Evolutionary conservation across 805 yeast genomes (phyloP).

Genomic region (Candida gorgasii): DNA sequence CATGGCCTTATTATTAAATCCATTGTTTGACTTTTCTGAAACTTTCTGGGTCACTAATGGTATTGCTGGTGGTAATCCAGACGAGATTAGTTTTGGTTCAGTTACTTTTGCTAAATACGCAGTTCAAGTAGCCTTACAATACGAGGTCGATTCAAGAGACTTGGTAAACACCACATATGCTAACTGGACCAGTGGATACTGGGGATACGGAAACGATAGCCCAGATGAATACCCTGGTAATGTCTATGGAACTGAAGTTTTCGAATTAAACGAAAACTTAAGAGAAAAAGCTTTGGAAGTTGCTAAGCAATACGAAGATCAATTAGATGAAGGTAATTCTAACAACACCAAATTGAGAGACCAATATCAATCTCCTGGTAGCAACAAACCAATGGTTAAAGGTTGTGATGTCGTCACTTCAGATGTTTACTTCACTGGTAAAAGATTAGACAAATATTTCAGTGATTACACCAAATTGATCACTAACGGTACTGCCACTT

Average conservation of each 20-base stretch:
- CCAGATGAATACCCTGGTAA: slow-evolving; percentile 53
- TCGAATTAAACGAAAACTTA: slow-evolving; percentile 58
- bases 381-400: slow-evolving; percentile 12
- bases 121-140: slow-evolving; percentile 60
- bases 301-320: slow-evolving; percentile 40
- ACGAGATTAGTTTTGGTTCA: slow-evolving; percentile 56
- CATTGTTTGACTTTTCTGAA: slow-evolving; percentile 56
- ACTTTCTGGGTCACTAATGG: slow-evolving; percentile 67
- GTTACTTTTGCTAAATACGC: slow-evolving; percentile 63
- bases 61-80: slow-evolving; percentile 65
- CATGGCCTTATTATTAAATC: slow-evolving; percentile 53
- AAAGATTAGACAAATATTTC: slow-evolving; percentile 50
- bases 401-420: slow-evolving; percentile 60
- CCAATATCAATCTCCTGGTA: slow-evolving; percentile 35
- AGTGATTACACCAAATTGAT: slow-evolving; percentile 46
- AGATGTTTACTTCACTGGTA: slow-evolving; percentile 62
- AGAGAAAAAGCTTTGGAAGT: slow-evolving; percentile 58
- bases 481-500: slow-evolving; percentile 59
- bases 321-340: slow-evolving; percentile 46
- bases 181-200: slow-evolving; percentile 64
- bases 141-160: slow-evolving; percentile 48
- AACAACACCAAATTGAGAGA: slow-evolving; percentile 47
- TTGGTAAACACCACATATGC: slow-evolving; percentile 25
- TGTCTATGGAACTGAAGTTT: slow-evolving; percentile 65
- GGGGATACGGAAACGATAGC: slow-evolving; percentile 51